A percentile compares a stretch with the other conserved stretches of the same genome.
phyloP scores from a whole-genome alignment of 2,329 filamentous ascomycete genomes.

The Zymoseptoria crescenta region DNA sequence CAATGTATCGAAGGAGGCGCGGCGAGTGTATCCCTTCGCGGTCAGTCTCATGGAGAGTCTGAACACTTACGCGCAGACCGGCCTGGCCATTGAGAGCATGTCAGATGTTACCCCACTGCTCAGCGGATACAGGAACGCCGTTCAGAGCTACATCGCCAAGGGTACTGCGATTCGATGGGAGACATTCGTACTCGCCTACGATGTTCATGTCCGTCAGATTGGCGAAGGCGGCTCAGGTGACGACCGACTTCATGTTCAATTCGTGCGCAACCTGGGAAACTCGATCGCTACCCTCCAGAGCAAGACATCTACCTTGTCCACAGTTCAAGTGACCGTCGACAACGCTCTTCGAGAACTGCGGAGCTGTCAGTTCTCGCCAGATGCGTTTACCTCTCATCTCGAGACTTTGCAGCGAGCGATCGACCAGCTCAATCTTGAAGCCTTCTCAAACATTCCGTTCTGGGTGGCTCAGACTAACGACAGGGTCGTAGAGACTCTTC shows the following conservation, averaged over 20 bases:
- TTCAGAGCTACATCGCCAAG: conserved; percentile 73
- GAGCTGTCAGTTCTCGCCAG: conserved; percentile 71
- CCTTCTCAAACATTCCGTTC: conserved; percentile 83
- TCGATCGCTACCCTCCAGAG: conserved; percentile 80
- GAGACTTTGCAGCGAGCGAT: conserved; percentile 85
- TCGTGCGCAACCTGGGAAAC: conserved; percentile 85
- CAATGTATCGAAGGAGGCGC: conserved; percentile 97
- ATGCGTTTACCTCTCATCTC: conserved; percentile 71
- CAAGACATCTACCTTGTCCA: conserved; percentile 71
- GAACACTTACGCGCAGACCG: conserved; percentile 83
- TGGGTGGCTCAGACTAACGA: conserved; percentile 87
- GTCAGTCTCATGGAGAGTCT: conserved; percentile 98
- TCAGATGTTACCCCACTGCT: conserved; percentile 78
- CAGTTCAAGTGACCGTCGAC: conserved; percentile 73
- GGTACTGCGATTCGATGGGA: conserved; percentile 92
- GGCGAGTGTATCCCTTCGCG: conserved; percentile 94
- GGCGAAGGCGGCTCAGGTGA: conserved; percentile 27
- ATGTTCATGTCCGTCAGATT: conserved; percentile 68
- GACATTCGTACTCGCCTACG: conserved; percentile 94
- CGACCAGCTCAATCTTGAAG: conserved; percentile 92
- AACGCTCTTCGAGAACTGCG: conserved; percentile 76
- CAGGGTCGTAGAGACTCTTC: conserved; percentile 72
- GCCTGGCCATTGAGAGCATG: conserved; percentile 76
- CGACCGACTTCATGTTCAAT: conserved; percentile 65
- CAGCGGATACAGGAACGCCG: conserved; percentile 85